Percentiles rank a stretch among this genome's conserved stretches.
Evolutionary conservation across 345 rosid species (phyloP).

Genomic region (Crucihimalaya himalaica): DNA sequence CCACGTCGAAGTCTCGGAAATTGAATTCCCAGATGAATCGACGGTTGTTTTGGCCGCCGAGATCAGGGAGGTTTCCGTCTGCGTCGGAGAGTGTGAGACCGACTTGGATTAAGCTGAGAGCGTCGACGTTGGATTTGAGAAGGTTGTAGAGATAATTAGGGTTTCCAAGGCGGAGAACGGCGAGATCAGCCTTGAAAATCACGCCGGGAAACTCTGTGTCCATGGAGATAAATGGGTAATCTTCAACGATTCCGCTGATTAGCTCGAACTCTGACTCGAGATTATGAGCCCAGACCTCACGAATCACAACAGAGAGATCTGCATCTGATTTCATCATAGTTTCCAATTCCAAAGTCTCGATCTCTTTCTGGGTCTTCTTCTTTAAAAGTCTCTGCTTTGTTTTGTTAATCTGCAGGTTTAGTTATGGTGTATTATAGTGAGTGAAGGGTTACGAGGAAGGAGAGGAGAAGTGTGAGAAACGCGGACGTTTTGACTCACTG

Average conservation of each 20-base stretch:
- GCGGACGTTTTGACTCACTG: constrained; percentile 38
- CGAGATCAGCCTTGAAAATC: constrained; percentile 38
- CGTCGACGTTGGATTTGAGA: constrained; percentile 86
- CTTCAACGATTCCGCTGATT: constrained; percentile 60
- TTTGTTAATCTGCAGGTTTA: not conserved
- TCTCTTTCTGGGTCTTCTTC: not conserved
- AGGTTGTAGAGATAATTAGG: constrained; percentile 64
- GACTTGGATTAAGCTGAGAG: constrained; percentile 73
- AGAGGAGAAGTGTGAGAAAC: constrained; percentile 29
- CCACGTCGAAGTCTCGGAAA: constrained; percentile 80
- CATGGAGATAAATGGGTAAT: constrained; percentile 74
- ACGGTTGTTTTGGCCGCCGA: constrained; percentile 41
- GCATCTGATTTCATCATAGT: constrained; percentile 32
- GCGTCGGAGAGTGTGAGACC: constrained; percentile 81
- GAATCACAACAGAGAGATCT: constrained; percentile 39
- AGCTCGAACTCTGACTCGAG: constrained; percentile 65
- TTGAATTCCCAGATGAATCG: constrained; percentile 90
- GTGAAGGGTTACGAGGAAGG: constrained; percentile 25
- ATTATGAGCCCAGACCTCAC: constrained; percentile 80
- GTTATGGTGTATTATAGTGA: not conserved
- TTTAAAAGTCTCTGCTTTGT: not conserved
- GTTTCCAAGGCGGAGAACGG: constrained; percentile 35
- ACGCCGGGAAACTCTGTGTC: constrained; percentile 95
- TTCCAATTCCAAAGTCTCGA: not conserved
- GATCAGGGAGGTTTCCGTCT: constrained; percentile 64